Evolutionary conservation across 306 rosid genomes (phyloP).

Genomic region (Mimosa bimucronata): DNA sequence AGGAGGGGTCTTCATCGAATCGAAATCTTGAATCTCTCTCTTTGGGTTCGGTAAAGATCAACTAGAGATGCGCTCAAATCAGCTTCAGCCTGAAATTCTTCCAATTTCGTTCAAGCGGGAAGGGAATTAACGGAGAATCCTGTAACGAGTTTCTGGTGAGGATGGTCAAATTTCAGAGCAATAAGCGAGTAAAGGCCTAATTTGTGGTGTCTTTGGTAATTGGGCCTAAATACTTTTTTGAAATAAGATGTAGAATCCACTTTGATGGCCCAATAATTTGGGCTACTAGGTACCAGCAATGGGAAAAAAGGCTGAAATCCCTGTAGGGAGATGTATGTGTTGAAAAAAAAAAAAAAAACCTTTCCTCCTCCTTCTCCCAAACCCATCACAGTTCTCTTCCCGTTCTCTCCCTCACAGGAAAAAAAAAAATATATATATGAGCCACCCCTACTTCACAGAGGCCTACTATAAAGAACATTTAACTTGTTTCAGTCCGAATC

Average conservation of each 20-base stretch:
- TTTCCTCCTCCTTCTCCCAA: no score
- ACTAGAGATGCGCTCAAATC: background rate
- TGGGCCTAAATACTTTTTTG: background rate
- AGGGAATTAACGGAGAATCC: background rate
- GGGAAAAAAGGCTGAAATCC: no score
- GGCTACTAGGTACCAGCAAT: background rate
- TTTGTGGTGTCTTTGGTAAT: background rate
- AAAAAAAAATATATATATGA: no score
- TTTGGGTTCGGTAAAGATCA: background rate
- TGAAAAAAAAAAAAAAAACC: no score
- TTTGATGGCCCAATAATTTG: background rate
- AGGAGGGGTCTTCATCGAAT: constrained; percentile 61
- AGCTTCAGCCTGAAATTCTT: background rate
- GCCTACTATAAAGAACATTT: no score
- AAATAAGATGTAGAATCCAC: background rate
- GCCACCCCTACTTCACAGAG: no score
- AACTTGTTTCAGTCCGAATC: no score
- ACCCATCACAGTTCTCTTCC: no score
- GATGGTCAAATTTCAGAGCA: background rate
- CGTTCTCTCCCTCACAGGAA: no score
- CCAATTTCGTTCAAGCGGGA: background rate
- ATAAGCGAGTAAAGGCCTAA: background rate
- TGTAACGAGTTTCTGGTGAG: background rate
- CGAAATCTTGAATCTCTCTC: background rate
- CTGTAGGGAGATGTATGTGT: no score